phyloP scores from a whole-genome alignment of 306 rosid species.

The Vigna unguiculata region DNA sequence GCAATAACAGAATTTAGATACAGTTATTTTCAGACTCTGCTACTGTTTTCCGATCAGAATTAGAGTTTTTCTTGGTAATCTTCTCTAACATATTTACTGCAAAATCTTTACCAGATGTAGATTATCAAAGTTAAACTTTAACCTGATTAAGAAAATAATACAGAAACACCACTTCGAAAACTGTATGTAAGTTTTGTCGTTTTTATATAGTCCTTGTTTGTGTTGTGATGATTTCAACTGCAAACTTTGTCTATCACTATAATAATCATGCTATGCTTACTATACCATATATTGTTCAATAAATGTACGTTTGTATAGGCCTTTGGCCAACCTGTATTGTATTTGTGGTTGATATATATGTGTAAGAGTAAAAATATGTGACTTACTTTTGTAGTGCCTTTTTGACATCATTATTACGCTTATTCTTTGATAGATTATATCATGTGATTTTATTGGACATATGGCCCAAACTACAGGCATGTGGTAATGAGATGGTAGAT shows the following conservation, averaged over 20 bases:
- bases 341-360: slow-evolving; percentile 30
- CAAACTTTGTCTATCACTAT: slow-evolving; percentile 27
- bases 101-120: not conserved
- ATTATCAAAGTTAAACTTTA: not conserved
- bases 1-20: not conserved
- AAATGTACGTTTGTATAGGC: slow-evolving; percentile 37
- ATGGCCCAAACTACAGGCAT: not conserved
- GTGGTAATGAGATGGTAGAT: not conserved
- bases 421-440: not conserved
- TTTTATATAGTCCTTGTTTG: not conserved
- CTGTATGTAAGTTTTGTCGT: not conserved
- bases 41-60: not conserved
- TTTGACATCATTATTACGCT: not conserved
- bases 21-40: not conserved
- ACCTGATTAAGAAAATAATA: not conserved
- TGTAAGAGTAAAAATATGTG: not conserved
- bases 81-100: not conserved
- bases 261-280: slow-evolving; percentile 24
- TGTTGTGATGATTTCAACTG: slow-evolving; percentile 19
- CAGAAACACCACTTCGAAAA: not conserved
- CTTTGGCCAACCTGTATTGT: slow-evolving; percentile 42
- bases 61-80: not conserved
- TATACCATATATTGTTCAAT: not conserved
- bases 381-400: not conserved
- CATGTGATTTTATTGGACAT: not conserved